A percentile compares a stretch with the other conserved stretches of the same genome.
These are phyloP conservation scores for Phytophthora pinifolia DNA, from an alignment of 352 stramenopile genomes.

Conservation along the genomic window DNA sequence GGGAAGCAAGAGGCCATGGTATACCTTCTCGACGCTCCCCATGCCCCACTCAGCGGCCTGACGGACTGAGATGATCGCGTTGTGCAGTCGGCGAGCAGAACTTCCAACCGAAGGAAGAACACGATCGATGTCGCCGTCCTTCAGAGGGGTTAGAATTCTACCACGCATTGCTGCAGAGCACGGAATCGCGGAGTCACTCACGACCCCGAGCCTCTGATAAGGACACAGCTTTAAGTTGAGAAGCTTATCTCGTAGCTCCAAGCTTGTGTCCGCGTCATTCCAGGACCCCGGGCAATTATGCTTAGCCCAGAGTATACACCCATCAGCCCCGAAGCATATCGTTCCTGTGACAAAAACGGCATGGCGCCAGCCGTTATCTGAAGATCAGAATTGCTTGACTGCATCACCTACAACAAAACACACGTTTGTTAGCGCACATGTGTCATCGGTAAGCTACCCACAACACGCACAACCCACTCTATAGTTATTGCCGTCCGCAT, in stretches of 20 bases:
- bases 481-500: constrained; percentile 3
- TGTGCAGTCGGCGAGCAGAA: no score
- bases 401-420: constrained; percentile 4
- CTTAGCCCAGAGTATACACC: neutral
- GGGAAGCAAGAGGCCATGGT: neutral
- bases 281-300: neutral
- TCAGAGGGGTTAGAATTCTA: neutral
- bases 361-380: constrained; percentile 2
- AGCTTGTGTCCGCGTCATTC: neutral
- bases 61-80: neutral
- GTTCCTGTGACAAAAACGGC: neutral
- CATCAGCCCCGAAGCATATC: neutral
- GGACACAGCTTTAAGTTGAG: neutral
- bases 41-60: neutral
- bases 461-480: no score
- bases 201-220: neutral
- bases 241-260: neutral
- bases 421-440: no score
- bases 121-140: neutral
- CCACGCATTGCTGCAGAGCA: neutral
- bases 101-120: neutral
- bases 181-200: neutral
- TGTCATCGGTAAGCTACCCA: no score
- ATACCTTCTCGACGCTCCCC: neutral
- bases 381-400: neutral